These are phyloP conservation scores for Cylindrodendrum hubeiense DNA, from an alignment of 2,329 filamentous ascomycete genomes.

Conservation along the genomic window DNA sequence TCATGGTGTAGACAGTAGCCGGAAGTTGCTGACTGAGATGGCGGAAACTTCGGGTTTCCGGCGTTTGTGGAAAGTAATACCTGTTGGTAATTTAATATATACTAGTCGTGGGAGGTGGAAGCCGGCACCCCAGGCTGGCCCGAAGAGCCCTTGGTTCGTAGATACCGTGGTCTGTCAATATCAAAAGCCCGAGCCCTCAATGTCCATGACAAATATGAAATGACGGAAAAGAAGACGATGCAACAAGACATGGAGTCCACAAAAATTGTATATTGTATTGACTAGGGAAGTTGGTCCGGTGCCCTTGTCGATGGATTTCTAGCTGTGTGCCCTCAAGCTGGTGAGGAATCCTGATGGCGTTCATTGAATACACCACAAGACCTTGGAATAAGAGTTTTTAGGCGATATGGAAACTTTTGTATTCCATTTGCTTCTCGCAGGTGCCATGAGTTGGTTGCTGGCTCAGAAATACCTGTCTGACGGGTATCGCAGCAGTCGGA, in stretches of 20 bases:
- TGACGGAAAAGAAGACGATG: background rate
- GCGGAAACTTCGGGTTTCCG: too few species aligned
- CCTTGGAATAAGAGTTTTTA: background rate
- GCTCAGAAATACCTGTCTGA: too few species aligned
- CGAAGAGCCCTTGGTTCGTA: background rate
- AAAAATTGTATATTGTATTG: background rate
- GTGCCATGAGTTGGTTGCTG: too few species aligned
- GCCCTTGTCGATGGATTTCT: background rate
- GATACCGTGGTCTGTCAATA: background rate
- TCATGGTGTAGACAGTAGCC: background rate
- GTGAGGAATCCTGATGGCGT: background rate
- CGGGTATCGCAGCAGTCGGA: too few species aligned
- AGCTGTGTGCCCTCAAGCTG: background rate
- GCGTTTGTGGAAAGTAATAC: too few species aligned
- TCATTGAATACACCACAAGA: background rate
- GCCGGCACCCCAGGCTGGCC: background rate
- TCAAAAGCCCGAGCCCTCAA: background rate
- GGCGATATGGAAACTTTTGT: too few species aligned
- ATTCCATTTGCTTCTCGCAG: background rate
- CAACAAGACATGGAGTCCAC: background rate
- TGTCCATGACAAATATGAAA: too few species aligned
- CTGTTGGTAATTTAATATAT: background rate
- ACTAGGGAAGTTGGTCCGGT: background rate
- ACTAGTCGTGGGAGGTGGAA: background rate
- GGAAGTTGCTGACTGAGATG: background rate